phyloP scores from a whole-genome alignment of 2,329 filamentous ascomycete genomes.

The Cladobotryum mycophilum region DNA sequence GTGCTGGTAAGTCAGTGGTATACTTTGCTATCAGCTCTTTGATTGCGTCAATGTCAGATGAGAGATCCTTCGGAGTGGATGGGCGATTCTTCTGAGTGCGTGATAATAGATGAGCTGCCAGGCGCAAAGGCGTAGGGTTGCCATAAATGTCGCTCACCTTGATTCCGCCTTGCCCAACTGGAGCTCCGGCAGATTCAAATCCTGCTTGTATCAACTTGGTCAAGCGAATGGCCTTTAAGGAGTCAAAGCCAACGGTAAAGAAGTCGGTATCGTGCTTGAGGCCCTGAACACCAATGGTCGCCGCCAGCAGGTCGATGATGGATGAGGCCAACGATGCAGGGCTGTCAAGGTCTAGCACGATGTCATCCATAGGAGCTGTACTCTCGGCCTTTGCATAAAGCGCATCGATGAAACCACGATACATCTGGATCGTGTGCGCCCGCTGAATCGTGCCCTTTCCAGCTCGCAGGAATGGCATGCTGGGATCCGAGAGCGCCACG shows the following conservation, averaged over 20 bases:
- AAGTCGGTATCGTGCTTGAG: slow-evolving; percentile 27
- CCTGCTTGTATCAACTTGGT: slow-evolving; percentile 15
- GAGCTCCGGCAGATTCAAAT: slow-evolving; percentile 14
- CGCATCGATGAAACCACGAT: slow-evolving; percentile 37
- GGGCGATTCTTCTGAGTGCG: slow-evolving; percentile 6
- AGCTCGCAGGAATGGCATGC: slow-evolving; percentile 38
- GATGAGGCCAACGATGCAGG: slow-evolving; percentile 19
- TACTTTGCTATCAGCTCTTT: slow-evolving; percentile 21
- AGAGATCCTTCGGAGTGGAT: neutral
- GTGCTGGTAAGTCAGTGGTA: slow-evolving; percentile 19
- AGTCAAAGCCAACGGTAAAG: slow-evolving; percentile 34
- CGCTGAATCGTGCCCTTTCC: slow-evolving; percentile 42
- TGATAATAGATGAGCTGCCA: slow-evolving; percentile 16
- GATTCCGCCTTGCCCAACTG: slow-evolving; percentile 1
- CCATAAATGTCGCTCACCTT: slow-evolving; percentile 23
- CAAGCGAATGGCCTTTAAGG: slow-evolving; percentile 29
- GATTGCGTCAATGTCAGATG: slow-evolving; percentile 7
- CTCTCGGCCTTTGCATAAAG: slow-evolving; percentile 29
- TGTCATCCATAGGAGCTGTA: neutral
- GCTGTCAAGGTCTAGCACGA: slow-evolving; percentile 16
- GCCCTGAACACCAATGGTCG: slow-evolving; percentile 9
- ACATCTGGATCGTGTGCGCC: slow-evolving; percentile 32
- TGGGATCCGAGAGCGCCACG: slow-evolving; percentile 31
- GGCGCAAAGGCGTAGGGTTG: slow-evolving; percentile 21
- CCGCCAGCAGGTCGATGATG: slow-evolving; percentile 15